phyloP scores from a whole-genome alignment of 495 filamentous ascomycete species.

The Aspergillus steynii region DNA sequence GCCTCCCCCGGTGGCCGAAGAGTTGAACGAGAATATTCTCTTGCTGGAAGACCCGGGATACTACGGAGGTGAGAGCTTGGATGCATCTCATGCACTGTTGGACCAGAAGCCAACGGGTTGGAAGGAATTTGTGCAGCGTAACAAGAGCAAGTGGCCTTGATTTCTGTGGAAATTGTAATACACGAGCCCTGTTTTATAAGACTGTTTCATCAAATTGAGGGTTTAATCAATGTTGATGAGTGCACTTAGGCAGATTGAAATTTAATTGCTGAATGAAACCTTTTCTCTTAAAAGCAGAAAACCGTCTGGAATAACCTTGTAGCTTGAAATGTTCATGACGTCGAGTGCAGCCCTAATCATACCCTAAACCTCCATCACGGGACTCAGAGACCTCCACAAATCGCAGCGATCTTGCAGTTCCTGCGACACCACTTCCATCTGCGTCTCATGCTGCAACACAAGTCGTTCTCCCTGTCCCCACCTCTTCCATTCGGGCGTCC shows the following conservation, averaged over 20 bases:
- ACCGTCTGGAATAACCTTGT: too few relatives aligned
- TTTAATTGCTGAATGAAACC: not conserved
- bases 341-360: not conserved
- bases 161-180: too few relatives aligned
- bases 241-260: not conserved
- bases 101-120: conserved; percentile 13
- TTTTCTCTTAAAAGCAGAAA: too few relatives aligned
- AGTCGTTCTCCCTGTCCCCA: conserved; percentile 37
- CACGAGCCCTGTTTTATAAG: too few relatives aligned
- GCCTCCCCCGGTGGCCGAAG: conserved; percentile 43
- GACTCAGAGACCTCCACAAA: conserved; percentile 37
- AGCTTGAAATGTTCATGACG: too few relatives aligned
- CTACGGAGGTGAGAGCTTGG: conserved; percentile 36
- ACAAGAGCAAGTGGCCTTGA: conserved; percentile 6
- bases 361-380: not conserved
- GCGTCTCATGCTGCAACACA: conserved; percentile 50
- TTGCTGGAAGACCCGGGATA: conserved; percentile 53
- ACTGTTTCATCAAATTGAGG: too few relatives aligned
- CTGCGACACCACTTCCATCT: conserved; percentile 52
- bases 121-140: conserved; percentile 18
- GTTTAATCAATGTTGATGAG: not conserved
- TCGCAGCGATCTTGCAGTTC: conserved; percentile 45
- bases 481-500: conserved; percentile 44
- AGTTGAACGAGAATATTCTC: conserved; percentile 56
- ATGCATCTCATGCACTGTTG: conserved; percentile 10